Evolutionary conservation across 768 basidiomycete species (phyloP), one percentile per base, ranked within the genome.

Genomic region (Rhodotorula taiwanensis): DNA sequence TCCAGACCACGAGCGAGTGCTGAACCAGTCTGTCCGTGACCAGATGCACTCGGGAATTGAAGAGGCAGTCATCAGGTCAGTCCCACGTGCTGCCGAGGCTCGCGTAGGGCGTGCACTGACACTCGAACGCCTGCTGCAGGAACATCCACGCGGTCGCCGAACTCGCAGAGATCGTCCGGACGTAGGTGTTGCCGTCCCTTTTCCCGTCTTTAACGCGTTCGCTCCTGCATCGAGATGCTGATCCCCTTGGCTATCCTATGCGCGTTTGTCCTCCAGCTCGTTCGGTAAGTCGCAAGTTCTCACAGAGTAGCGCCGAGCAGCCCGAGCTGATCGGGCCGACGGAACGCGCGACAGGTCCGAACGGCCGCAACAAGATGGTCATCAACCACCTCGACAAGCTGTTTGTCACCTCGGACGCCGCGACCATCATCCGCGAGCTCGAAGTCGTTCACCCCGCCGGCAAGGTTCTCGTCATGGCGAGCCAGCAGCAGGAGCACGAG

Each of bases 381-480:
- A 94, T 99, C 78, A 99, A 99, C 76, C 94, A 98, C 77, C 81
- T 99, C 41, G 92, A 92, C 58, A 82, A 85, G 76, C 81, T 97
- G 43, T 98, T 98, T 77, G 93, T 98, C 64, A 99, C 95, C 39
- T 94, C 91, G 51, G 94, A 99, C 83, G 94, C 95, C 15, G 95
- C 95, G 18, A 98, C 94, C 62, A 98, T 99, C 77, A 91, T 99
- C 73, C 83, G 87, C 69, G 95, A 99, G 79, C 85, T 98, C 74
- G 95, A 99, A 75, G 91, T 99, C 60, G 91, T 98, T 21, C 95
- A 99, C 76, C 95, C 95, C 1, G 95, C 94, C 9, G 95, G 93
- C 36, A 99, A 98, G 75, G 80, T 99, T n/a, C 79, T 98, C n/a
- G 94, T 97, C 20, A 95, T 97, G 91, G 90, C 92, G 31, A 89